Base-by-base conservation (phyloP, 176 grass and related monocot species). In the Rhynchospora breviuscula region DNA sequence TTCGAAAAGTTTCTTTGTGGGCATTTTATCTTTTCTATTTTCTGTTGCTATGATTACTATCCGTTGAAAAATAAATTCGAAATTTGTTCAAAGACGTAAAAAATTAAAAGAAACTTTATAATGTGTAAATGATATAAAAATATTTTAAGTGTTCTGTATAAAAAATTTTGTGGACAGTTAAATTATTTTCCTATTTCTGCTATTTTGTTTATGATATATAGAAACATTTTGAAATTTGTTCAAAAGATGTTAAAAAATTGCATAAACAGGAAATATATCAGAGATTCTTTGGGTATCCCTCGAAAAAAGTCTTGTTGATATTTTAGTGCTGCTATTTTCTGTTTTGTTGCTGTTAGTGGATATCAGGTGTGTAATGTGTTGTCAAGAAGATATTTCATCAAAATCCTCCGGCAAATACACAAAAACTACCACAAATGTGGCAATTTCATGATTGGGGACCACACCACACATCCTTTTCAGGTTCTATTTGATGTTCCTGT, bases 321-420 rank as follows among this genome's bases (percentile, higher is more conserved):
- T 76, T 76, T 76, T 26, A 29, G 25, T 46, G 10, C 11, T 22
- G 7, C 71, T 48, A 76, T 26, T 76, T 74, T 49, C 73, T 77
- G 73, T 57, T 76, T 77, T 29, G 13, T 77, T 77, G 22, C 49
- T 14, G 10, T 8, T 22, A 77, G 72, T 77, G 73, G 51, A 31
- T 77, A 53, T 77, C 49, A 78, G 10, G 51, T 78, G 73, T 78
- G 25, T 78, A 56, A 78, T 31, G 13, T 57, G 49, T 78, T 78
- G 51, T 75, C 51, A 78, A 6, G 48, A 57, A 78, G 73, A 78
- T 56, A 76, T 76, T 5, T 18, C 14, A 52, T 26, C 22, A 26
- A 77, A 52, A 77, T 77, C 21, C 49, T 56, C 25, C 51, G 25
- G 49, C 49, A 57, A 57, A 57, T 14, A 56, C 51, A 57, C 73